These are phyloP conservation scores for Batkoa obscura DNA, from an alignment of 371 early-diverging fungal species.

Conservation along the genomic window DNA sequence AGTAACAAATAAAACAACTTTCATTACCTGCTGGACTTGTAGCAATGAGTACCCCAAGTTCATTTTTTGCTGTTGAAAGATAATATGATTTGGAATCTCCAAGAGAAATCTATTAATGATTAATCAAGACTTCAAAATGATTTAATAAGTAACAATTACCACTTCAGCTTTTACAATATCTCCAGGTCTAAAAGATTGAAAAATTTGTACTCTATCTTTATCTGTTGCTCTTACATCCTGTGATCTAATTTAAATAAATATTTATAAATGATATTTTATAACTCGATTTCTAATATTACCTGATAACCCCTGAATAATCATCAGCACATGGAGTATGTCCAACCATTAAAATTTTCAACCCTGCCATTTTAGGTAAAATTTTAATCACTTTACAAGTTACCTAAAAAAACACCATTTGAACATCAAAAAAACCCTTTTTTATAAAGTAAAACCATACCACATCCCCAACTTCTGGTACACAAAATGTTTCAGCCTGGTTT, in stretches of 20 bases:
- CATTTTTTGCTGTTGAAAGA: slow-evolving; percentile 82
- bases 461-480: slow-evolving; percentile 60
- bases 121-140: background rate
- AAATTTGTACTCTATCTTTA: slow-evolving; percentile 81
- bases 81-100: slow-evolving; percentile 83
- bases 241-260: slow-evolving; percentile 15
- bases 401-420: slow-evolving; percentile 8
- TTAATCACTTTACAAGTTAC: slow-evolving; percentile 68
- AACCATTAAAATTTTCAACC: slow-evolving; percentile 77
- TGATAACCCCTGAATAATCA: slow-evolving; percentile 79
- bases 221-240: slow-evolving; percentile 91
- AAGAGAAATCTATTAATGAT: slow-evolving; percentile 39
- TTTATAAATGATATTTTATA: background rate
- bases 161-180: slow-evolving; percentile 78
- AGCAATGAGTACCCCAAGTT: slow-evolving; percentile 85
- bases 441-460: slow-evolving; percentile 16
- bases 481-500: slow-evolving; percentile 43
- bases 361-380: slow-evolving; percentile 65
- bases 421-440: slow-evolving; percentile 20
- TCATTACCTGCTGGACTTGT: slow-evolving; percentile 50
- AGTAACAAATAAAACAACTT: background rate
- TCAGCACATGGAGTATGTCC: slow-evolving; percentile 65
- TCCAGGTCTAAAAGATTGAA: slow-evolving; percentile 82
- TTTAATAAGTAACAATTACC: slow-evolving; percentile 10
- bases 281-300: slow-evolving; percentile 17